Percentiles rank a stretch among this genome's conserved stretches.
Conservation (phyloP, 106 monocot genomes). For the Dendrobium officinale region DNA sequence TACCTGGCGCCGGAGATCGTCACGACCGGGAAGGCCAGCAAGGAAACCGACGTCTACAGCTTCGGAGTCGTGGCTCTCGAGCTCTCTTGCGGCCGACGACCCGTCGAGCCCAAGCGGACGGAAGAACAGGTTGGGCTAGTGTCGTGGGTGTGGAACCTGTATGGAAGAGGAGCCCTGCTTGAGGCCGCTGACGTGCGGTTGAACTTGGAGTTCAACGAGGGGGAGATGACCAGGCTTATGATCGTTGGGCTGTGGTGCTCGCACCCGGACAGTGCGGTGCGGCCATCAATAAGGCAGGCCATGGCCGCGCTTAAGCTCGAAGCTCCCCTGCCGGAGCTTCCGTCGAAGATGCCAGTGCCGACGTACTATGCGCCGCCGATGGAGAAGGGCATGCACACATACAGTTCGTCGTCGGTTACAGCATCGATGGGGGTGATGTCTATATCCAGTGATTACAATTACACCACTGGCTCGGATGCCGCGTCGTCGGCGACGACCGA, state of each 20-base stretch:
- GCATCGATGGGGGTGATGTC: not conserved
- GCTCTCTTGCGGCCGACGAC: slow-evolving; percentile 9
- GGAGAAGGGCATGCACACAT: not conserved
- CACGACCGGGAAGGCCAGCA: slow-evolving; percentile 7
- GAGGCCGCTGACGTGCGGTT: slow-evolving; percentile 8
- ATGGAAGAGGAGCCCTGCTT: slow-evolving; percentile 5
- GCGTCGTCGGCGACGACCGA: not conserved
- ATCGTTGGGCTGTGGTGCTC: slow-evolving; percentile 20
- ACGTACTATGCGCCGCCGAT: not conserved
- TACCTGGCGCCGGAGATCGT: slow-evolving; percentile 18
- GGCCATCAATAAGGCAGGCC: slow-evolving; percentile 11
- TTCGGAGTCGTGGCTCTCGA: slow-evolving; percentile 22
- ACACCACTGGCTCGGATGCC: not conserved
- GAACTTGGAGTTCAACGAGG: not conserved
- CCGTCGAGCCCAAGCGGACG: not conserved
- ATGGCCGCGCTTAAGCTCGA: slow-evolving; percentile 8
- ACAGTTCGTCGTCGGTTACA: not conserved
- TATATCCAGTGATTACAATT: not conserved
- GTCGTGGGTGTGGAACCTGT: slow-evolving; percentile 13
- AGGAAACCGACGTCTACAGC: slow-evolving; percentile 23
- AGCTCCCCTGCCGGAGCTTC: slow-evolving; percentile 9
- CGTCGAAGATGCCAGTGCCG: slow-evolving; percentile 11
- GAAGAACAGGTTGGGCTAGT: slow-evolving; percentile 4
- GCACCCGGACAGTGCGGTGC: slow-evolving; percentile 2
- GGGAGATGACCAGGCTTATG: slow-evolving; percentile 15